phyloP scores from a whole-genome alignment of 2,329 filamentous ascomycete genomes.

The Macrophomina phaseolina region DNA sequence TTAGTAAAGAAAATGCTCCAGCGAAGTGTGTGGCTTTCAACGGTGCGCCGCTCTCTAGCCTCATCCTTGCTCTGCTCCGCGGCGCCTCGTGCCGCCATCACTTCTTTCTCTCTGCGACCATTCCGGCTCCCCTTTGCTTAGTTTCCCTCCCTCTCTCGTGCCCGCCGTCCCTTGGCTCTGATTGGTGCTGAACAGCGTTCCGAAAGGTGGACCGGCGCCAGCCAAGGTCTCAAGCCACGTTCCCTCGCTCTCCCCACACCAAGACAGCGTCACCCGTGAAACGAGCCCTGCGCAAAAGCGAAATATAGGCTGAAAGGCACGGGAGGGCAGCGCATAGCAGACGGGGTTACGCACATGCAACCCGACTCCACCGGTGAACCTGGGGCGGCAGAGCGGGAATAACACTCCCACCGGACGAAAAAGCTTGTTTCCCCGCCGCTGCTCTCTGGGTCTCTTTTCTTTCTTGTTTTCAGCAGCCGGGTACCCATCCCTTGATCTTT shows the following conservation, averaged over 20 bases:
- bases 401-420: constrained; percentile 1
- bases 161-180: neutral
- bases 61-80: constrained; percentile 1
- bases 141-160: neutral
- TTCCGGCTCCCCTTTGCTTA: neutral
- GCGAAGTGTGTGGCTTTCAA: neutral
- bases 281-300: too few species aligned
- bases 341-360: too few species aligned
- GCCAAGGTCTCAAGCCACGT: neutral
- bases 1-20: neutral
- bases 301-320: too few species aligned
- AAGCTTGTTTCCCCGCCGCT: constrained; percentile 21
- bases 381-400: neutral
- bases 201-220: neutral
- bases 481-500: too few species aligned
- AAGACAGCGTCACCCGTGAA: too few species aligned
- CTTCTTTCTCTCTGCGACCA: neutral
- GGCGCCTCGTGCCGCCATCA: neutral
- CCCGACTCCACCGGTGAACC: neutral
- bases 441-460: neutral
- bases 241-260: too few species aligned
- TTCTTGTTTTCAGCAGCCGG: neutral
- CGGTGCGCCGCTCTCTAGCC: neutral
- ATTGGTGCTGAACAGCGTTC: neutral
- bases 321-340: too few species aligned